These are phyloP conservation scores for Vitis rupestris DNA, from an alignment of 164 flowering plant genomes.

Conservation along the genomic window DNA sequence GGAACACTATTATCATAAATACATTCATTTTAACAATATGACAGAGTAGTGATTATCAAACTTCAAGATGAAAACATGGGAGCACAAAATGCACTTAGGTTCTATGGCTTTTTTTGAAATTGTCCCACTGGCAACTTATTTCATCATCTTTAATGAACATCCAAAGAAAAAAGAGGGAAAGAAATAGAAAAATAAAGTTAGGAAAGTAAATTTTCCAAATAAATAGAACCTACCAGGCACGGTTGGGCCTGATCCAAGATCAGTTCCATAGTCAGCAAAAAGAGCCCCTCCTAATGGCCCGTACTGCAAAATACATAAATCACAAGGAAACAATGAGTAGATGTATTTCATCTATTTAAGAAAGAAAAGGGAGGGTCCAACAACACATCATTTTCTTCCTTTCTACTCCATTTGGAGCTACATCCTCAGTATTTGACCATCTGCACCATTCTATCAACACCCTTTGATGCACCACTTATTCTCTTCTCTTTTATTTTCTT, in stretches of 20 bases:
- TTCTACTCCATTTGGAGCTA: not conserved
- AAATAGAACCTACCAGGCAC: slow-evolving; percentile 64
- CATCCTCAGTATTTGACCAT: not conserved
- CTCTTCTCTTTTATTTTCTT: not conserved
- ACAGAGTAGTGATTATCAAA: too few species aligned
- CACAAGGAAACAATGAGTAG: not conserved
- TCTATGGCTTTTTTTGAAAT: too few species aligned
- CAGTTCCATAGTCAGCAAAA: slow-evolving; percentile 86
- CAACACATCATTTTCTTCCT: not conserved
- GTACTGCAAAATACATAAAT: slow-evolving; percentile 43
- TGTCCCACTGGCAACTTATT: not conserved
- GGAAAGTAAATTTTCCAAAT: too few species aligned
- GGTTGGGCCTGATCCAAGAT: slow-evolving; percentile 83
- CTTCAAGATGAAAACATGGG: too few species aligned
- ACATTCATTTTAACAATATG: too few species aligned
- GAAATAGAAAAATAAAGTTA: not conserved
- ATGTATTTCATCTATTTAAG: not conserved
- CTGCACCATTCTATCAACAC: not conserved
- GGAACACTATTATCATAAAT: too few species aligned
- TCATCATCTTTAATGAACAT: not conserved
- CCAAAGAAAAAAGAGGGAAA: not conserved
- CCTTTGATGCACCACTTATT: not conserved
- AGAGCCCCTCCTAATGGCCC: slow-evolving; percentile 86
- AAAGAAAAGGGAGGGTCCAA: not conserved
- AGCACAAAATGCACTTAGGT: too few species aligned